Conservation (phyloP, 2,329 filamentous ascomycete species). For the Alternaria sp. region DNA sequence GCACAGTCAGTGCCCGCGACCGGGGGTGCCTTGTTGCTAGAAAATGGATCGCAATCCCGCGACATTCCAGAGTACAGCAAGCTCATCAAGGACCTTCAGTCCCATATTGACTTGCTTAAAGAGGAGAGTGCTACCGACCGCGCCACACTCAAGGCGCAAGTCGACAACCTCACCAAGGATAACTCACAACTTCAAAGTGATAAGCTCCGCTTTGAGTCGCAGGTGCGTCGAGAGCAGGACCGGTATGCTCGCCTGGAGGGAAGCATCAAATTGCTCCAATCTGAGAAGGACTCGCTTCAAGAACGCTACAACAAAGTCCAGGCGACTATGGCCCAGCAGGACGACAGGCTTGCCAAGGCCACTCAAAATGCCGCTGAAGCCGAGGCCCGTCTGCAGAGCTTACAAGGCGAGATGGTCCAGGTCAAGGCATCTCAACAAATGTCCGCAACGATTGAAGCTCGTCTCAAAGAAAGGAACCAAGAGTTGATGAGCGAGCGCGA, state of each 20-base stretch:
- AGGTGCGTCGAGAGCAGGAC: slow-evolving; percentile 81
- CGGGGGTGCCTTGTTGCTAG: slow-evolving; percentile 18
- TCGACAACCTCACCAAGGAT: slow-evolving; percentile 80
- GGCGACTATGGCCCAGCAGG: slow-evolving; percentile 87
- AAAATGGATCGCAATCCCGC: slow-evolving; percentile 58
- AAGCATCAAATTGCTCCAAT: slow-evolving; percentile 84
- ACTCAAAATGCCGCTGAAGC: slow-evolving; percentile 92
- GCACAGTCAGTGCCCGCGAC: slow-evolving; percentile 30
- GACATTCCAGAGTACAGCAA: slow-evolving; percentile 76
- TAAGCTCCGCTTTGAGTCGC: slow-evolving; percentile 79
- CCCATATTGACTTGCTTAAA: slow-evolving; percentile 87
- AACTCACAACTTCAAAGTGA: slow-evolving; percentile 85
- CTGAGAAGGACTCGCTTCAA: slow-evolving; percentile 85
- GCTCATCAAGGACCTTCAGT: slow-evolving; percentile 85
- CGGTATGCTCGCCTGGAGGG: slow-evolving; percentile 88
- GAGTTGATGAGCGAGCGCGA: slow-evolving; percentile 82
- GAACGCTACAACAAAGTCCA: slow-evolving; percentile 79
- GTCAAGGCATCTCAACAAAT: slow-evolving; percentile 94
- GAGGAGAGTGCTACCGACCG: slow-evolving; percentile 85
- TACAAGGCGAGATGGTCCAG: slow-evolving; percentile 90
- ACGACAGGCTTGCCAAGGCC: slow-evolving; percentile 87
- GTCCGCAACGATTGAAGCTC: slow-evolving; percentile 91
- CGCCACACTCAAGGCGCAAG: slow-evolving; percentile 82
- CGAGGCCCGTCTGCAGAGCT: slow-evolving; percentile 80
- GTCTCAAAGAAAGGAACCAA: slow-evolving; percentile 88